Evolutionary conservation across 176 grass and related monocot genomes (phyloP).

Genomic region (Bolboschoenus planiculmis): DNA sequence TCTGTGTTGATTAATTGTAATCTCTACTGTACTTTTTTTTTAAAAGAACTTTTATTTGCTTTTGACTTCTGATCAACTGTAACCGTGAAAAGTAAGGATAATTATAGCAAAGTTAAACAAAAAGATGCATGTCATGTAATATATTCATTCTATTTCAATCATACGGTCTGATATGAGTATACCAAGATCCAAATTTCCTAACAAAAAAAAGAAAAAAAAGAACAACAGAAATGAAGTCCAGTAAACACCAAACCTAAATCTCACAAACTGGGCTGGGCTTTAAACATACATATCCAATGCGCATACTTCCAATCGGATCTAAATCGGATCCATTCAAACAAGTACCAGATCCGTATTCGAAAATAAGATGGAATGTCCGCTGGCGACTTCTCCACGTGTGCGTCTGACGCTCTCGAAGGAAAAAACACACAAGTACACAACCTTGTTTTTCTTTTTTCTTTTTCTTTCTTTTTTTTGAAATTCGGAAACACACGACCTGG

Average conservation of each 20-base stretch:
- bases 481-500: no score
- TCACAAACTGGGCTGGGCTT: background rate
- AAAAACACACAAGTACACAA: background rate
- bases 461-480: no score
- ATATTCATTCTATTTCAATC: no score
- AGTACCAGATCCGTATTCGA: no score
- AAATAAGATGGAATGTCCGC: background rate
- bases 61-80: background rate
- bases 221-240: no score
- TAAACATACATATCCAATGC: background rate
- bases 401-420: background rate
- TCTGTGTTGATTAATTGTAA: background rate
- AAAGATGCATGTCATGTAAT: no score
- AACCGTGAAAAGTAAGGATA: background rate
- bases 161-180: no score
- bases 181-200: no score
- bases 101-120: background rate
- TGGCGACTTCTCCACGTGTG: conserved; percentile 6
- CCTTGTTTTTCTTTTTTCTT: no score
- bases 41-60: background rate
- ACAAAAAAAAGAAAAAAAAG: no score
- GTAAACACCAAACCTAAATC: background rate
- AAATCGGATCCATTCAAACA: background rate
- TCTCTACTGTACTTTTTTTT: background rate
- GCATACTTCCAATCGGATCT: background rate